Percentiles rank a stretch among this genome's conserved stretches.
Evolutionary conservation across 2,329 filamentous ascomycete genomes (phyloP).

Genomic region (Colletotrichum trifolii): DNA sequence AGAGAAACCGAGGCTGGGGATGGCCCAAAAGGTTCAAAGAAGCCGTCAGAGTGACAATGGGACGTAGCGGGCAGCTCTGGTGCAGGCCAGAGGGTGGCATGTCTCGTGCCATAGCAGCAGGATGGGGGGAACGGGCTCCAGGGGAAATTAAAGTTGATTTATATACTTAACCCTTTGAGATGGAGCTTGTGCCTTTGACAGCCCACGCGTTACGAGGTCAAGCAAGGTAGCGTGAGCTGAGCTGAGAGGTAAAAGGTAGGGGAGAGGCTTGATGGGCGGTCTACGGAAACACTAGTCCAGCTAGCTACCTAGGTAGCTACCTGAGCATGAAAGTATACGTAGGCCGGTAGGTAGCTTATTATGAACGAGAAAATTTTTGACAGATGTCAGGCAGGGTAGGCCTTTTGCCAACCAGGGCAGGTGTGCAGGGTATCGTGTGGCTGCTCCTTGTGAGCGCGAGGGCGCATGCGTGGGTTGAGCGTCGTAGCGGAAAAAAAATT

Average conservation of each 20-base stretch:
- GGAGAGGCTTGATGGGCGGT: too few relatives aligned
- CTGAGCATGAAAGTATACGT: too few relatives aligned
- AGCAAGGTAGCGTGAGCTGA: conserved; percentile 24
- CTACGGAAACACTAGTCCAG: too few relatives aligned
- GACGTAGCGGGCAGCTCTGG: conserved; percentile 44
- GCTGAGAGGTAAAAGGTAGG: conserved; percentile 1
- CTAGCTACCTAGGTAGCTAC: too few relatives aligned
- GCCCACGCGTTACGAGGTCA: conserved; percentile 17
- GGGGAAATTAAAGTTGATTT: conserved; percentile 52
- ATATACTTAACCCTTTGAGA: conserved; percentile 47
- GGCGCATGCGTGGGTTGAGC: too few relatives aligned
- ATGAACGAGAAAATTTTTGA: too few relatives aligned
- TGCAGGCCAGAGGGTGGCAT: conserved; percentile 52
- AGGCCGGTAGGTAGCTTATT: too few relatives aligned
- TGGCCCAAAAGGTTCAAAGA: conserved; percentile 11
- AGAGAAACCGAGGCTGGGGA: conserved; percentile 17
- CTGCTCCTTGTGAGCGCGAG: too few relatives aligned
- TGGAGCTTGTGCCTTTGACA: conserved; percentile 38
- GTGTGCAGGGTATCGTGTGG: too few relatives aligned
- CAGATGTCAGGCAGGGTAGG: too few relatives aligned
- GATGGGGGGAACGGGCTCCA: conserved; percentile 44
- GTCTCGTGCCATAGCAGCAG: conserved; percentile 55
- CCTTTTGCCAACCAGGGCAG: too few relatives aligned
- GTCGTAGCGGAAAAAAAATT: neutral
- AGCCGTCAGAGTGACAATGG: conserved; percentile 36